Evolutionary conservation across 1,139 yeast species (phyloP).

Genomic region (Hemisphaericaspora xylofermentans): DNA sequence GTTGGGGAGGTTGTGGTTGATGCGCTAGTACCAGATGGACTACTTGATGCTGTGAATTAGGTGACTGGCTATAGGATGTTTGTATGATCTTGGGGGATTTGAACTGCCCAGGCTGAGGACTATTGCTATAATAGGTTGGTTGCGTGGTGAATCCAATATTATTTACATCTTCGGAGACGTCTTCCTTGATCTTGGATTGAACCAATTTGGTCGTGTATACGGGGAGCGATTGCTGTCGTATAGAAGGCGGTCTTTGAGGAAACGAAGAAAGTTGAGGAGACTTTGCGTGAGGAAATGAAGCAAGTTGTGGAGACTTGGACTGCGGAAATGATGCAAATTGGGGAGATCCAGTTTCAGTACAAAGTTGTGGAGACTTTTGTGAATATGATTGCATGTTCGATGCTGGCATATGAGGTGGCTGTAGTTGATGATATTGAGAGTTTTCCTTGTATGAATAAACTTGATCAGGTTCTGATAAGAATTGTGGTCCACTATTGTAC

Average conservation of each 20-base stretch:
- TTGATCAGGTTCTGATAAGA: not conserved
- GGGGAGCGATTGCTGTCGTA: slow-evolving; percentile 7
- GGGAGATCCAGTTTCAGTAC: too few species aligned
- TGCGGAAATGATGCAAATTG: not conserved
- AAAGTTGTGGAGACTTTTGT: too few species aligned
- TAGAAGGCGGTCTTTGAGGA: slow-evolving; percentile 4
- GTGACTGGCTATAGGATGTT: not conserved
- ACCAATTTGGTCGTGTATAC: slow-evolving; percentile 1
- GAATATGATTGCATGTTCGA: too few species aligned
- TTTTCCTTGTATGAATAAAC: too few species aligned
- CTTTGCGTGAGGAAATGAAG: not conserved
- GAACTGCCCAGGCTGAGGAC: not conserved
- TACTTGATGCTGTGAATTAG: not conserved
- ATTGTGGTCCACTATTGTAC: not conserved
- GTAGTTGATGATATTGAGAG: too few species aligned
- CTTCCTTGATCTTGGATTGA: slow-evolving; percentile 1
- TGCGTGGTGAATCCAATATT: not conserved
- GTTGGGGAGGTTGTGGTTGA: not conserved
- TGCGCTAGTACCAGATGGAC: not conserved
- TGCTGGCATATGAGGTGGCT: too few species aligned
- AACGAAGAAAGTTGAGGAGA: not conserved
- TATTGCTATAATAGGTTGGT: not conserved
- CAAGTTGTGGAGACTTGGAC: not conserved
- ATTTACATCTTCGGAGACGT: not conserved
- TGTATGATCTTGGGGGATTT: not conserved